These are phyloP conservation scores for Massarina eburnea DNA, from an alignment of 2,329 filamentous ascomycete species.

Conservation along the genomic window DNA sequence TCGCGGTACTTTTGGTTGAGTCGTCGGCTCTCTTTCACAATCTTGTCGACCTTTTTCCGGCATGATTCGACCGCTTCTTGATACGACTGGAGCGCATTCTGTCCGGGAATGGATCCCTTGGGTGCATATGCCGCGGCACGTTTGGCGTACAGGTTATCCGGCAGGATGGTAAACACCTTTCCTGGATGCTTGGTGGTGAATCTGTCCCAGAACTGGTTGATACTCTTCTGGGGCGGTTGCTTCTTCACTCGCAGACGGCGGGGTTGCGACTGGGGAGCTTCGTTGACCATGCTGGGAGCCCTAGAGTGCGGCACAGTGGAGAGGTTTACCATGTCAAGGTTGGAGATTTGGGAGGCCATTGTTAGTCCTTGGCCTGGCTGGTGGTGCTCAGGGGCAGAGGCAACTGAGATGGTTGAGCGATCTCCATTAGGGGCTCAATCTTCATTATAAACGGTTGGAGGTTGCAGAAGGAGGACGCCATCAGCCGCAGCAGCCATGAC, in stretches of 20 bases:
- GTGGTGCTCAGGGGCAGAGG: constrained; percentile 18
- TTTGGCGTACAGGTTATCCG: constrained; percentile 66
- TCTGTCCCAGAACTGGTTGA: constrained; percentile 73
- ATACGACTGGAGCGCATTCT: constrained; percentile 68
- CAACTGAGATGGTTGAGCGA: constrained; percentile 17
- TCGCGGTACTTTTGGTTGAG: constrained; percentile 86
- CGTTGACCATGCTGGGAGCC: constrained; percentile 40
- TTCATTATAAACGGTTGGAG: constrained; percentile 23
- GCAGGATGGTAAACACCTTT: constrained; percentile 71
- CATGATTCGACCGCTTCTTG: constrained; percentile 72
- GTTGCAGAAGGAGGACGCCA: constrained; percentile 13
- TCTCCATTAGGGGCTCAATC: constrained; percentile 30
- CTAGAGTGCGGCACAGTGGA: constrained; percentile 37
- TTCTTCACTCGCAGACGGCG: constrained; percentile 44
- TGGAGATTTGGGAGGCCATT: constrained; percentile 41
- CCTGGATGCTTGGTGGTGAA: constrained; percentile 70
- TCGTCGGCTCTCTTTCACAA: constrained; percentile 66
- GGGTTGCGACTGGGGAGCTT: constrained; percentile 17
- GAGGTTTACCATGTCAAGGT: constrained; percentile 41
- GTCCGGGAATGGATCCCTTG: constrained; percentile 59
- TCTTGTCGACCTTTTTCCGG: constrained; percentile 60
- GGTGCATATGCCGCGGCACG: constrained; percentile 59
- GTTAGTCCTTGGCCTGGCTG: constrained; percentile 21
- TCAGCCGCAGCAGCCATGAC: constrained; percentile 35
- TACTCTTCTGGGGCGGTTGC: constrained; percentile 64